phyloP scores from a whole-genome alignment of 192 early-diverging fungal species.

The Cetraspora pellucida region DNA sequence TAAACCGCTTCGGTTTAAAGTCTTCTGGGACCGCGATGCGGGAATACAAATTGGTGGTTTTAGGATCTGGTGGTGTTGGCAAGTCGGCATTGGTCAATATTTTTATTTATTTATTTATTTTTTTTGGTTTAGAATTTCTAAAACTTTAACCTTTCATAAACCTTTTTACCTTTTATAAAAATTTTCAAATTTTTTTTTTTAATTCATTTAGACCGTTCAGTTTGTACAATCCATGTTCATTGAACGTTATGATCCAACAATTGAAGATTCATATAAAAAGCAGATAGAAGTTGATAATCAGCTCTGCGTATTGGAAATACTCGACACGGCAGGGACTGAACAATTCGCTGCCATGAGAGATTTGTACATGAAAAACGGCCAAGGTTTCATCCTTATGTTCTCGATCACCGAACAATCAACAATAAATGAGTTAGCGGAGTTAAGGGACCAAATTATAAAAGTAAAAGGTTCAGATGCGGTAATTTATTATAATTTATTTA shows the following conservation, averaged over 20 bases:
- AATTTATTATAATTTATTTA: too few species aligned
- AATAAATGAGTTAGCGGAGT: not conserved
- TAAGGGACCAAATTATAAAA: too few species aligned
- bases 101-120: too few species aligned
- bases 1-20: too few species aligned
- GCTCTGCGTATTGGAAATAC: conserved; percentile 60
- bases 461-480: too few species aligned
- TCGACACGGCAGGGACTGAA: conserved; percentile 63
- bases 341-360: conserved; percentile 73
- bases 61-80: conserved; percentile 88
- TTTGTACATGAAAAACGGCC: conserved; percentile 89
- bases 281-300: conserved; percentile 82
- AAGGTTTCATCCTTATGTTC: conserved; percentile 89
- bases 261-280: conserved; percentile 89
- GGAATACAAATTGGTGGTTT: conserved; percentile 95
- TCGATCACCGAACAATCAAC: conserved; percentile 49
- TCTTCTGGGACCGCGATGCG: conserved; percentile 55
- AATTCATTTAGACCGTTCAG: conserved; percentile 65
- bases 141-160: too few species aligned
- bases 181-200: too few species aligned
- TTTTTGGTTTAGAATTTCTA: too few species aligned
- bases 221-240: conserved; percentile 93
- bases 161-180: too few species aligned
- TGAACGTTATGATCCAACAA: conserved; percentile 94
- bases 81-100: conserved; percentile 77